Evolutionary conservation across 768 basidiomycete species (phyloP), one percentile per base, ranked within the genome.

Genomic region (Tubosaeta sp.): DNA sequence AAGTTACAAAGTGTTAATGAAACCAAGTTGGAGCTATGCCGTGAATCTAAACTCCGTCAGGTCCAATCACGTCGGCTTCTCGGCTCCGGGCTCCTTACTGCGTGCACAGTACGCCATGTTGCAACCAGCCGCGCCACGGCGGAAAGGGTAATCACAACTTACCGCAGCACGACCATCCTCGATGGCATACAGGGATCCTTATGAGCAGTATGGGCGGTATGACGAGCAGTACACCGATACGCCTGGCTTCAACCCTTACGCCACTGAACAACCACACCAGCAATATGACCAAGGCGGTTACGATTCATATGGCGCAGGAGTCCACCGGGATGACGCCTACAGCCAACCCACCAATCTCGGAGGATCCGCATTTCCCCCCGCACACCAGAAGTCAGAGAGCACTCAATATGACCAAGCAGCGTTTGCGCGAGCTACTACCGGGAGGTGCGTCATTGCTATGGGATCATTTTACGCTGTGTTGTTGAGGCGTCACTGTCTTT

Each of bases 181-280:
- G 45, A 69, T 65, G 56, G 80, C 83, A 74, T 81, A 83, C 66
- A 73, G 68, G 52, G 81, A 84, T 64, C 81, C 81, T 19, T 80
- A 83, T 60, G 71, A 65, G 45, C 70, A 64, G 45, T 58, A 58
- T 42, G 63, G 57, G n/a, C 59, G 56, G 14, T 55, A 68, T 32
- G 55, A 66, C 53, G 59, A 61, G 22, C 66, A 65, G 39, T 74
- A 75, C 56, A 56, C 58, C 30, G 69, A 75, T 25, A 57, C 61
- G 18, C 60, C 69, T 3, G 64, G 63, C 31, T 76, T 73, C 61
- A 76, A 79, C 62, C 73, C 81, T 24, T 84, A 83, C 59, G 54
- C 58, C 52, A 53, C 59, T 29, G 56, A 65, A 39, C 71, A 73
- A 56, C 75, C 76, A 14, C 77, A 82, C 48, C 73, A 76, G 31